These are phyloP conservation scores for Cryptococcus sp. DNA, from an alignment of 1,284 basidiomycete species.

Conservation along the genomic window DNA sequence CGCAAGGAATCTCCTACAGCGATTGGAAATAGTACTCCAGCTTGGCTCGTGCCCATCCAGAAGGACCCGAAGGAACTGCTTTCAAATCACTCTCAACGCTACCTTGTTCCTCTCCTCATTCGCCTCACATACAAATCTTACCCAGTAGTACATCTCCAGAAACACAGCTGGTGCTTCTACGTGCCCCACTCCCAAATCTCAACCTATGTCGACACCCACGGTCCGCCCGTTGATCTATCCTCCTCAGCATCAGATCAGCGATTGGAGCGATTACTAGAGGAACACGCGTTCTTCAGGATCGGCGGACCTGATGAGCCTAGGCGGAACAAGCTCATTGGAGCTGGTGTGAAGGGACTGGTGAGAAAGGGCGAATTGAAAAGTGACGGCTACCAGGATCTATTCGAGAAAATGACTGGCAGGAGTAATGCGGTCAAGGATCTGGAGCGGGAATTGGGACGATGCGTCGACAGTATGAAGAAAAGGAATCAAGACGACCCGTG, in stretches of 20 bases:
- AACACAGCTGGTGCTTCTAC: constrained; percentile 47
- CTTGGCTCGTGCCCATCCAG: constrained; percentile 23
- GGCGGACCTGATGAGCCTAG: constrained; percentile 8
- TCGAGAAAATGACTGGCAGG: constrained; percentile 7
- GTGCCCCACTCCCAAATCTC: constrained; percentile 26
- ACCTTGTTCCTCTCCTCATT: constrained; percentile 43
- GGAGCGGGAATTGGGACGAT: constrained; percentile 12
- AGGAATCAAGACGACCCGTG: constrained; percentile 49
- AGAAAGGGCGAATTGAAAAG: constrained; percentile 22
- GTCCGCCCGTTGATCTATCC: constrained; percentile 25
- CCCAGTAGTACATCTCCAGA: constrained; percentile 39
- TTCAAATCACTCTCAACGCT: constrained; percentile 17
- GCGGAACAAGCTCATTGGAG: constrained; percentile 20
- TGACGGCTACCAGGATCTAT: constrained; percentile 16
- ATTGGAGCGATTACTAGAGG: constrained; percentile 14
- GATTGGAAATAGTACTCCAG: neutral
- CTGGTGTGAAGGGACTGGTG: constrained; percentile 14
- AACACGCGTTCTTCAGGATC: constrained; percentile 36
- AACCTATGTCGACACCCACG: constrained; percentile 27
- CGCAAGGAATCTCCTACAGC: neutral
- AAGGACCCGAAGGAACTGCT: constrained; percentile 11
- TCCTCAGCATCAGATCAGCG: constrained; percentile 16
- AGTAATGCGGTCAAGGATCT: constrained; percentile 2
- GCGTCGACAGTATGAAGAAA: constrained; percentile 15
- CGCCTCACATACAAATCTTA: constrained; percentile 39